Evolutionary conservation across 1,284 basidiomycete species (phyloP).

Genomic region (Phellopilus nigrolimitatus): DNA sequence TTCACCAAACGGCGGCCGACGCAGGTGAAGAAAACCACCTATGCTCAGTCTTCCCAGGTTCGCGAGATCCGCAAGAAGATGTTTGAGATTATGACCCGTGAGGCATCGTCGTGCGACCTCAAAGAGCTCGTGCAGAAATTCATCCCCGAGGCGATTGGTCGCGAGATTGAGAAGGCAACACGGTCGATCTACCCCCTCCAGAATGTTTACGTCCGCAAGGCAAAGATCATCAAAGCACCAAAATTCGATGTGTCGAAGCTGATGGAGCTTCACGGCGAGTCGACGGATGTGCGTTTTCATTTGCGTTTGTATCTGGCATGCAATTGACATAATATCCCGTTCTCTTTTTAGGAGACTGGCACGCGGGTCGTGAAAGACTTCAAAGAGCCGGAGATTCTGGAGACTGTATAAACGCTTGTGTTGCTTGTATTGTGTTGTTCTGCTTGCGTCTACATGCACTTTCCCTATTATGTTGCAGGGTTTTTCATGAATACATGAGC

Average conservation of each 20-base stretch:
- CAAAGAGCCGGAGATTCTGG: slow-evolving; percentile 87
- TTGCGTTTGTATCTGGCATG: slow-evolving; percentile 8
- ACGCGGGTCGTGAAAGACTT: slow-evolving; percentile 86
- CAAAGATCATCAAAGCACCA: slow-evolving; percentile 95
- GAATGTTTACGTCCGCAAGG: slow-evolving; percentile 98
- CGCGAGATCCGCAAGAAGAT: slow-evolving; percentile 99
- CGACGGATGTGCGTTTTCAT: slow-evolving; percentile 69
- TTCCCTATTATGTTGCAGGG: slow-evolving; percentile 10
- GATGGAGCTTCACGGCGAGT: slow-evolving; percentile 93
- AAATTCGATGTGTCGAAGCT: slow-evolving; percentile 96
- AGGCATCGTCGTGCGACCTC: slow-evolving; percentile 93
- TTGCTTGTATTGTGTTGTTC: slow-evolving; percentile 18
- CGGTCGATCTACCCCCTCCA: slow-evolving; percentile 97
- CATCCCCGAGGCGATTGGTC: slow-evolving; percentile 97
- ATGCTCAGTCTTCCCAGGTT: slow-evolving; percentile 93
- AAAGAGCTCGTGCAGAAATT: slow-evolving; percentile 99
- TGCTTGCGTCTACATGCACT: slow-evolving; percentile 20
- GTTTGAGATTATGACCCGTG: slow-evolving; percentile 99
- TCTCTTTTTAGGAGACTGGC: slow-evolving; percentile 69
- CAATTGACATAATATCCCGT: slow-evolving; percentile 11
- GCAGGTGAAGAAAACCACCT: slow-evolving; percentile 99
- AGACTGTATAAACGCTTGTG: slow-evolving; percentile 59
- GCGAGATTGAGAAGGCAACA: slow-evolving; percentile 99
- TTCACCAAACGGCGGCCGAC: slow-evolving; percentile 97
- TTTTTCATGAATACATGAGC: slow-evolving; percentile 17